A percentile compares a stretch with the other conserved stretches of the same genome.
These are phyloP conservation scores for Candida koratica DNA, from an alignment of 805 yeast species.

Conservation along the genomic window DNA sequence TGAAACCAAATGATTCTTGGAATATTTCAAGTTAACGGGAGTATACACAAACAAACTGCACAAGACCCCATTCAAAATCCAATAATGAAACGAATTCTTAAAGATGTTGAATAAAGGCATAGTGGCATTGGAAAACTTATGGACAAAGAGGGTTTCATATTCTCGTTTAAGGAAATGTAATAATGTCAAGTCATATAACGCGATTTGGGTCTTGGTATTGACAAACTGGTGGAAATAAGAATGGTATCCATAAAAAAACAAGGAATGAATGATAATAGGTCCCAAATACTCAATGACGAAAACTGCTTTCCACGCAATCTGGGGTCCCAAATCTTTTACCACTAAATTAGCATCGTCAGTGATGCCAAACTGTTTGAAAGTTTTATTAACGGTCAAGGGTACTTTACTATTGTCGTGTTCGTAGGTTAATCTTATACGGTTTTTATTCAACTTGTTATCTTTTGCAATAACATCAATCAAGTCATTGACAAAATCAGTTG, in stretches of 20 bases:
- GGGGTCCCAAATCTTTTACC: slow-evolving; percentile 90
- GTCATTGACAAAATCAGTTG: slow-evolving; percentile 35
- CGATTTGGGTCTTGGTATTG: slow-evolving; percentile 50
- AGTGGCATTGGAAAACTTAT: slow-evolving; percentile 80
- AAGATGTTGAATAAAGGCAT: slow-evolving; percentile 88
- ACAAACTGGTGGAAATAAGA: slow-evolving; percentile 20
- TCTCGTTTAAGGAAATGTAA: slow-evolving; percentile 87
- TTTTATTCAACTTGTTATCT: slow-evolving; percentile 34
- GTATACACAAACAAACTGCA: slow-evolving; percentile 49
- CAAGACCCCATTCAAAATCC: slow-evolving; percentile 77
- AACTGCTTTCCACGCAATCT: slow-evolving; percentile 89
- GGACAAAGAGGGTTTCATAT: slow-evolving; percentile 79
- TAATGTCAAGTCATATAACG: slow-evolving; percentile 53
- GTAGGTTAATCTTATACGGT: slow-evolving; percentile 25
- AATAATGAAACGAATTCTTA: slow-evolving; percentile 87
- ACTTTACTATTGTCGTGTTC: slow-evolving; percentile 29
- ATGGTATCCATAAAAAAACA: slow-evolving; percentile 48
- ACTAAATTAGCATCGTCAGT: slow-evolving; percentile 40
- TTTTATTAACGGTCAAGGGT: slow-evolving; percentile 43
- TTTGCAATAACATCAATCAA: slow-evolving; percentile 42
- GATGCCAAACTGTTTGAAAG: slow-evolving; percentile 45
- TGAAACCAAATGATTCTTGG: slow-evolving; percentile 19
- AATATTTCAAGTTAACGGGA: slow-evolving; percentile 14
- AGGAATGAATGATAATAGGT: slow-evolving; percentile 75
- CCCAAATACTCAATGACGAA: slow-evolving; percentile 85